These are phyloP conservation scores for Aethionema arabicum DNA, from an alignment of 345 rosid genomes.

Conservation along the genomic window DNA sequence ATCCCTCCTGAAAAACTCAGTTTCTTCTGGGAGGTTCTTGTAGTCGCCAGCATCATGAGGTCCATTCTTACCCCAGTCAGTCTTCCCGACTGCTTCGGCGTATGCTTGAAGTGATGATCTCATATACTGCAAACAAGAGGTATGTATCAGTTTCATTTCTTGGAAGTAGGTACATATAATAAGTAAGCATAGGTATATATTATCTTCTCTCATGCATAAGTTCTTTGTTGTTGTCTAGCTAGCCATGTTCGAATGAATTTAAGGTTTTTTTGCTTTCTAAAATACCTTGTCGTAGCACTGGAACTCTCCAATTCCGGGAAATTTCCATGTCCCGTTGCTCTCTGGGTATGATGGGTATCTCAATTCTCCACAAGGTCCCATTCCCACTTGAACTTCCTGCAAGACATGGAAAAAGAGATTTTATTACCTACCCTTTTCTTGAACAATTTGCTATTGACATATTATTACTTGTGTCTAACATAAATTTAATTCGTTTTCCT, in stretches of 20 bases:
- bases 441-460: constrained; percentile 12
- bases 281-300: constrained; percentile 94
- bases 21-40: constrained; percentile 82
- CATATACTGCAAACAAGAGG: constrained; percentile 71
- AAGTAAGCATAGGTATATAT: not conserved
- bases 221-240: no score
- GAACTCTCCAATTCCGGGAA: constrained; percentile 97
- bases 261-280: not conserved
- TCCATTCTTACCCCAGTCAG: constrained; percentile 74
- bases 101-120: constrained; percentile 78
- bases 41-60: constrained; percentile 91
- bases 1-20: constrained; percentile 72
- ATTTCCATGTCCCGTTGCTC: constrained; percentile 89
- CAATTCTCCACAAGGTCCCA: constrained; percentile 98
- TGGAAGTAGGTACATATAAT: constrained; percentile 12
- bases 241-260: constrained; percentile 14
- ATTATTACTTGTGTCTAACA: not conserved
- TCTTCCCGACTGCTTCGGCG: constrained; percentile 64
- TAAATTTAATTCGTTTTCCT: constrained; percentile 5
- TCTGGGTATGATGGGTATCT: constrained; percentile 95
- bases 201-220: not conserved
- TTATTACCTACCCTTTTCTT: not conserved
- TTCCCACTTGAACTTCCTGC: constrained; percentile 96
- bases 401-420: constrained; percentile 16
- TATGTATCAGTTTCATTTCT: not conserved